phyloP scores from a whole-genome alignment of 2,329 filamentous ascomycete species.

The Stagonosporopsis chrysanthemi region DNA sequence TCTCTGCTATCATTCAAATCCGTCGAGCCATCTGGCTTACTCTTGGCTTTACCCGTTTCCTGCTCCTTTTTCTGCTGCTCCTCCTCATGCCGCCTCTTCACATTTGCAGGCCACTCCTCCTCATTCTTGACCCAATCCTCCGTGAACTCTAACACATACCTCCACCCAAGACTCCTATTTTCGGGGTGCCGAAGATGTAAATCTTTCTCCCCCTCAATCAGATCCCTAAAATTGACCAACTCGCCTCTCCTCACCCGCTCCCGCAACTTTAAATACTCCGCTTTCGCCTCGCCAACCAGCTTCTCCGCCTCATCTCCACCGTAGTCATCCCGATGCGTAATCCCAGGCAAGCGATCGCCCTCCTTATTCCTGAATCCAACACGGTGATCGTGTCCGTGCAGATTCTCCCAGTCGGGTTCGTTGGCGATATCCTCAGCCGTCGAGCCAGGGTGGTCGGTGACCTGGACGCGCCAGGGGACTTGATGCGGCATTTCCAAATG shows the following conservation, averaged over 20 bases:
- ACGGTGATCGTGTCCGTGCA: slow-evolving; percentile 47
- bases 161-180: slow-evolving; percentile 57
- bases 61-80: slow-evolving; percentile 27
- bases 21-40: slow-evolving; percentile 20
- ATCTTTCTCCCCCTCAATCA: slow-evolving; percentile 45
- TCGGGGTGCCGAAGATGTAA: slow-evolving; percentile 55
- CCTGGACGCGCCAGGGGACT: slow-evolving; percentile 38
- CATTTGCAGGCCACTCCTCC: slow-evolving; percentile 59
- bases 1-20: background rate
- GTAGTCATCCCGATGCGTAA: slow-evolving; percentile 45
- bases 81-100: slow-evolving; percentile 47
- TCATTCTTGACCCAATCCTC: slow-evolving; percentile 60
- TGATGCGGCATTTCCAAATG: slow-evolving; percentile 12
- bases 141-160: slow-evolving; percentile 58
- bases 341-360: slow-evolving; percentile 48
- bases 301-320: slow-evolving; percentile 34
- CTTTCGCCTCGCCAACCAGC: slow-evolving; percentile 34
- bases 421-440: slow-evolving; percentile 50
- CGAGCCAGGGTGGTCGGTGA: slow-evolving; percentile 51
- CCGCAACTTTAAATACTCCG: slow-evolving; percentile 35
- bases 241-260: slow-evolving; percentile 37
- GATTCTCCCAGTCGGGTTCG: slow-evolving; percentile 54
- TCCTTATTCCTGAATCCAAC: slow-evolving; percentile 51
- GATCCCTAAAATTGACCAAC: slow-evolving; percentile 51
- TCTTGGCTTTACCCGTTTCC: slow-evolving; percentile 25